A percentile compares a stretch with the other conserved stretches of the same genome.
phyloP scores from a whole-genome alignment of 129 eudicot genomes.

The Chrysanthemum lavandulifolium region DNA sequence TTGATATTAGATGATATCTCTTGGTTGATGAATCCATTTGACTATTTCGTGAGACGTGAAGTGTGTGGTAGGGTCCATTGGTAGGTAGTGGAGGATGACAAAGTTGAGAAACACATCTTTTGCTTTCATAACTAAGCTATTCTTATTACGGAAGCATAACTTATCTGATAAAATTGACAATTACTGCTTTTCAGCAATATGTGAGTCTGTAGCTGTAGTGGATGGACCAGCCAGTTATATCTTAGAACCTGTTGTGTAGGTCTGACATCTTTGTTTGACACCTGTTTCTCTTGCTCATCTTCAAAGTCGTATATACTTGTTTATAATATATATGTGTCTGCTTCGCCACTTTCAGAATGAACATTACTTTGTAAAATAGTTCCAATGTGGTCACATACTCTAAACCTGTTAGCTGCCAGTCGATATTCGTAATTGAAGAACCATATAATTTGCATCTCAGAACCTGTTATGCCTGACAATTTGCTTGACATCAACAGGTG shows the following conservation, averaged over 20 bases:
- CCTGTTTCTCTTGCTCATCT: too few species aligned
- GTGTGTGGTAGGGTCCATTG: slow-evolving; percentile 24
- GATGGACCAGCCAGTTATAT: slow-evolving; percentile 3
- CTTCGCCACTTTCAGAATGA: too few species aligned
- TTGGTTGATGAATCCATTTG: slow-evolving; percentile 16
- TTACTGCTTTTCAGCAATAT: slow-evolving; percentile 18
- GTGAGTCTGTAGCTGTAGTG: slow-evolving; percentile 3
- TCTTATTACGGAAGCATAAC: background rate
- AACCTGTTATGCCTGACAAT: background rate
- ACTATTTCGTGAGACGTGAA: slow-evolving; percentile 28
- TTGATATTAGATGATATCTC: slow-evolving; percentile 32
- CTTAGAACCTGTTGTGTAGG: background rate
- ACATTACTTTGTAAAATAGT: too few species aligned
- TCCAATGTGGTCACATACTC: too few species aligned
- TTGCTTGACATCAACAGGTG: background rate
- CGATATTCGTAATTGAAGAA: too few species aligned
- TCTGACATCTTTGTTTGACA: slow-evolving; percentile 1
- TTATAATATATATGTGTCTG: too few species aligned
- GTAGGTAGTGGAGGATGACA: slow-evolving; percentile 6
- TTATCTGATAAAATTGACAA: background rate
- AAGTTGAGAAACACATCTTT: slow-evolving; percentile 9
- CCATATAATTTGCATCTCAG: too few species aligned
- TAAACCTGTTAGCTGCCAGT: too few species aligned
- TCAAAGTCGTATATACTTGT: too few species aligned
- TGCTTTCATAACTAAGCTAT: background rate